Base-by-base conservation (phyloP, 805 yeast species). In the Candida xiaguanensis region DNA sequence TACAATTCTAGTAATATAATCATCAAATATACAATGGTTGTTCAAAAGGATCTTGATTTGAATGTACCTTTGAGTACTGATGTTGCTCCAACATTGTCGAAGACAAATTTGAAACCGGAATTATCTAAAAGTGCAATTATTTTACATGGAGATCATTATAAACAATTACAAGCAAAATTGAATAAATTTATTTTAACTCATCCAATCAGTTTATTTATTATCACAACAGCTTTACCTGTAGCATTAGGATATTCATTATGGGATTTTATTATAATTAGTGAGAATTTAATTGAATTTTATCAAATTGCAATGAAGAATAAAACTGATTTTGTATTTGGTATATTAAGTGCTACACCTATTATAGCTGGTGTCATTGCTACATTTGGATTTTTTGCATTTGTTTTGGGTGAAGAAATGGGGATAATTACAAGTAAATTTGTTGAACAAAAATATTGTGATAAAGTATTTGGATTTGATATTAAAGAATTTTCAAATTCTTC, bases 81-180 rank as follows among this genome's bases (percentile, higher is more conserved):
- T 25, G 72, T 70, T 1, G 74, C 78, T 12, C 67, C 87, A 8
- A 74, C 75, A 1, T 74, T 85, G 27, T 63, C 58, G 33, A 64
- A 77, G 26, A 51, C 74, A 1, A 56, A 59, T 2, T 63, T 85
- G 36, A 65, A 63, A 5, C 90, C 90, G 1, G 77, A 74, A 22
- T 66, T 70, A 29, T 67, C 82, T 1, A 74, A 76, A 31, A 85
- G 85, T 8, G 76, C 82, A 1, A 52, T 81, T 39, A 79, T 77
- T 41, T 59, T 84, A 43, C 77, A 82, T 22, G 78, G 85, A 41
- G 93, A 85, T 55, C 77, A 70, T 47, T 62, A 76, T 40, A 53
- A 73, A 17, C 69, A 64, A 45, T 54, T 65, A 28, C 82, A 77
- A 51, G 59, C 79, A 2, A 43, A 58, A 18, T 65, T 77, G 38